Conservation (phyloP, 805 yeast genomes). For the Sugiyamaella floridensis region DNA sequence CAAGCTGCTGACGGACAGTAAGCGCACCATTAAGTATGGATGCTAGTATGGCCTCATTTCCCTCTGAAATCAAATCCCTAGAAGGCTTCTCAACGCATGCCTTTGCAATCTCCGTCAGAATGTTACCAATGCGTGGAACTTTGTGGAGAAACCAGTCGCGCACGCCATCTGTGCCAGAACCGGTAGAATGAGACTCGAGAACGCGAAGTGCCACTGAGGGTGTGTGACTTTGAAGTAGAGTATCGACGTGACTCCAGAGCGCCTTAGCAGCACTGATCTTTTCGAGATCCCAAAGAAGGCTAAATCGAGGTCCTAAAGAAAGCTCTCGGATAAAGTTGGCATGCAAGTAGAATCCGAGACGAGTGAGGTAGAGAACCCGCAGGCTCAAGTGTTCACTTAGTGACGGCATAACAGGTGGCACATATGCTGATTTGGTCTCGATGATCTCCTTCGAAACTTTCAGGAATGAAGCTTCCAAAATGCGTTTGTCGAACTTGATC, state of each 20-base stretch:
- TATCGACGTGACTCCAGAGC: slow-evolving; percentile 32
- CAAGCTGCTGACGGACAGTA: slow-evolving; percentile 10
- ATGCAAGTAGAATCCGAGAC: slow-evolving; percentile 41
- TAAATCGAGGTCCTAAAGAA: slow-evolving; percentile 35
- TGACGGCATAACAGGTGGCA: slow-evolving; percentile 48
- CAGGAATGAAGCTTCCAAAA: slow-evolving; percentile 46
- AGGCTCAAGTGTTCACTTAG: slow-evolving; percentile 44
- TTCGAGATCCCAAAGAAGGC: slow-evolving; percentile 36
- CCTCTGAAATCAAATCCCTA: slow-evolving; percentile 8
- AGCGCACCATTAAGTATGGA: slow-evolving; percentile 17
- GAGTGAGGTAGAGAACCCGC: slow-evolving; percentile 41
- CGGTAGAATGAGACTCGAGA: not conserved
- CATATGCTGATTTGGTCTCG: slow-evolving; percentile 46
- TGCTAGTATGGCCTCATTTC: slow-evolving; percentile 13
- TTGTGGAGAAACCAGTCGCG: slow-evolving; percentile 17
- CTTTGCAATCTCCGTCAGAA: slow-evolving; percentile 4
- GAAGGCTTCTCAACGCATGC: not conserved
- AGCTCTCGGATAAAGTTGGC: slow-evolving; percentile 39
- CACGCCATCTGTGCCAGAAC: slow-evolving; percentile 8
- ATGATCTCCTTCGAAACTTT: slow-evolving; percentile 51
- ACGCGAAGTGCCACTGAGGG: not conserved
- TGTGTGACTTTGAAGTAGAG: slow-evolving; percentile 1
- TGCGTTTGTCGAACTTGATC: slow-evolving; percentile 39
- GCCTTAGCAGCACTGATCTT: slow-evolving; percentile 43
- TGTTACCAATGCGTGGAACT: slow-evolving; percentile 7